Evolutionary conservation across 495 filamentous ascomycete species (phyloP).

Genomic region (Xylaria acuta): DNA sequence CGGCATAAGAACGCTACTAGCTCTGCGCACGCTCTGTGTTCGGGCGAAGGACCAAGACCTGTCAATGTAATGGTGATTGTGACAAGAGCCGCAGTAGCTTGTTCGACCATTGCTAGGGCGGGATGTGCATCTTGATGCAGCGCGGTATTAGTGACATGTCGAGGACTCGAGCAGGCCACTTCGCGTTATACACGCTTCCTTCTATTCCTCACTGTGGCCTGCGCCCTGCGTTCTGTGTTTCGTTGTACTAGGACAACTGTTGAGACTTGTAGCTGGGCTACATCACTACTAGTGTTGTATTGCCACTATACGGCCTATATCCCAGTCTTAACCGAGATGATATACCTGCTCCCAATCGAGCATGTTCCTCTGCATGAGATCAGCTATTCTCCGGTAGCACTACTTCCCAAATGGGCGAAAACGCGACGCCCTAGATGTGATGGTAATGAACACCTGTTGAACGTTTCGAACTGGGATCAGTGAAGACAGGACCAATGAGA

Average conservation of each 20-base stretch:
- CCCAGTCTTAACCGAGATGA: slow-evolving; percentile 5
- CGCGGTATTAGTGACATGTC: slow-evolving; percentile 13
- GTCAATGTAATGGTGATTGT: slow-evolving; percentile 10
- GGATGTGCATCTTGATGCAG: slow-evolving; percentile 6
- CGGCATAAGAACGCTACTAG: background rate
- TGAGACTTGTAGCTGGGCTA: background rate
- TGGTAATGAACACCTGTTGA: background rate
- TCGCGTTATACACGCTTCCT: background rate
- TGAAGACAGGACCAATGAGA: slow-evolving; percentile 5
- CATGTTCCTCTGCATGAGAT: slow-evolving; percentile 7
- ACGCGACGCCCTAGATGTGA: slow-evolving; percentile 13
- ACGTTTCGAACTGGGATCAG: background rate
- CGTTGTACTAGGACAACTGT: slow-evolving; percentile 10
- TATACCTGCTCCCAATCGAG: slow-evolving; percentile 19
- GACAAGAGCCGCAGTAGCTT: slow-evolving; percentile 26
- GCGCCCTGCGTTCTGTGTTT: background rate
- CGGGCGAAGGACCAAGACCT: slow-evolving; percentile 21
- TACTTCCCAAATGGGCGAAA: slow-evolving; percentile 5
- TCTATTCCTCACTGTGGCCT: background rate
- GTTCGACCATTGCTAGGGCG: slow-evolving; percentile 2
- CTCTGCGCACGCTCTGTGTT: background rate
- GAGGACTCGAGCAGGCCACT: background rate
- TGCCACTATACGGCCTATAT: slow-evolving; percentile 4
- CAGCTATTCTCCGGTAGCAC: slow-evolving; percentile 17
- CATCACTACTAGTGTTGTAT: slow-evolving; percentile 8